These are phyloP conservation scores for Myxozyma nipponensis DNA, from an alignment of 805 yeast species.

Conservation along the genomic window DNA sequence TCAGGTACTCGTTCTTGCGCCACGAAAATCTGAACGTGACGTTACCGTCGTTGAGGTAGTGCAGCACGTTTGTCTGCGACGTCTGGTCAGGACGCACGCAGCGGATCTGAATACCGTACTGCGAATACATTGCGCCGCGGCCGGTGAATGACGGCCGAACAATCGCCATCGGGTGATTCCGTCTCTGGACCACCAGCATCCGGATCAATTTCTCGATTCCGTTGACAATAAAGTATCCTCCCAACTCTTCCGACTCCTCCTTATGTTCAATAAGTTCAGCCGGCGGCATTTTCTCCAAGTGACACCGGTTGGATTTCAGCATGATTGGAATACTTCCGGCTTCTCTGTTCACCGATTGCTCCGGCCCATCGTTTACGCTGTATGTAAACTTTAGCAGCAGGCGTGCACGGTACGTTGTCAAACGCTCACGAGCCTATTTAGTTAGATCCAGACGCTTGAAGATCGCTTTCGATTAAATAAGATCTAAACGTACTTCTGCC, in stretches of 20 bases:
- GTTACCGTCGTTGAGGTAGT: slow-evolving; percentile 91
- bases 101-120: slow-evolving; percentile 90
- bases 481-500: slow-evolving; percentile 43
- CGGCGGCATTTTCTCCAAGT: slow-evolving; percentile 79
- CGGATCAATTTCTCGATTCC: slow-evolving; percentile 96
- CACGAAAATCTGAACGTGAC: slow-evolving; percentile 95
- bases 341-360: slow-evolving; percentile 72
- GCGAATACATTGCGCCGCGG: slow-evolving; percentile 87
- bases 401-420: slow-evolving; percentile 75
- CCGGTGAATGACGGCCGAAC: slow-evolving; percentile 90
- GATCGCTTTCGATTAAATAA: neutral
- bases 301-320: slow-evolving; percentile 89
- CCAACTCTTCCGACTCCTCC: slow-evolving; percentile 93
- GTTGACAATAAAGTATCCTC: slow-evolving; percentile 93
- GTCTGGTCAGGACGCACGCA: slow-evolving; percentile 95
- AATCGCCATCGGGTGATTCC: slow-evolving; percentile 97
- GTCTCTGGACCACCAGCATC: slow-evolving; percentile 95
- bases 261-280: slow-evolving; percentile 67
- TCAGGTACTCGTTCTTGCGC: slow-evolving; percentile 92
- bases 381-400: slow-evolving; percentile 75
- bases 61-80: slow-evolving; percentile 95
- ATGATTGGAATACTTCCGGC: slow-evolving; percentile 89
- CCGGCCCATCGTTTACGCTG: slow-evolving; percentile 86
- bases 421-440: slow-evolving; percentile 78
- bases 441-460: neutral